phyloP scores from a whole-genome alignment of 2,329 filamentous ascomycete species.

The Fusarium hostae region DNA sequence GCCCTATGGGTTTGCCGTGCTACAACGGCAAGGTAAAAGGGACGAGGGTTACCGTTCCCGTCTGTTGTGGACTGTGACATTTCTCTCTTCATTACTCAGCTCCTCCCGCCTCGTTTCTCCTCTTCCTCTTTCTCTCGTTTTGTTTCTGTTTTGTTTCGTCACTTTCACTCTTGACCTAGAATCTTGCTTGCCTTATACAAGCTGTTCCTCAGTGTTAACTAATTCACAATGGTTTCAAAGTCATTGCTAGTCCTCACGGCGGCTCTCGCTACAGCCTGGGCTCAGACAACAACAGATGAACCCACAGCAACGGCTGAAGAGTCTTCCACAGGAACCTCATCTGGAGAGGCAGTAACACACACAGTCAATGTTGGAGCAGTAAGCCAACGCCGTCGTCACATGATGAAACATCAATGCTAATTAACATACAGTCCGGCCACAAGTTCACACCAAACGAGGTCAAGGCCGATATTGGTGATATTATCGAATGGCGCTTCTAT shows the following conservation, averaged over 20 bases:
- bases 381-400: not conserved
- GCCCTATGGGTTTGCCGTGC: conserved; percentile 8
- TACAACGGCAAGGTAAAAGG: conserved; percentile 17
- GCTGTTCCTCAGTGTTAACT: conserved; percentile 10
- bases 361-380: conserved; percentile 44
- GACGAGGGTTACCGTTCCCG: conserved; percentile 11
- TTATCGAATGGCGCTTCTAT: conserved; percentile 69
- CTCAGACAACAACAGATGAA: conserved; percentile 23
- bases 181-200: conserved; percentile 21
- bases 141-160: conserved; percentile 9
- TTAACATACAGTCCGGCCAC: conserved; percentile 41
- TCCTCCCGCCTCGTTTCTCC: conserved; percentile 13
- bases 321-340: conserved; percentile 29
- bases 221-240: conserved; percentile 35
- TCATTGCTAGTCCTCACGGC: conserved; percentile 28
- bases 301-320: conserved; percentile 30
- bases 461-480: conserved; percentile 57
- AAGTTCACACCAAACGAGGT: conserved; percentile 48
- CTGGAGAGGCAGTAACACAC: conserved; percentile 36
- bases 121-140: conserved; percentile 5
- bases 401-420: conserved; percentile 2
- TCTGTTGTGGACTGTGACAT: not conserved
- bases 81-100: conserved; percentile 36
- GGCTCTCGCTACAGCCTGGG: conserved; percentile 30
- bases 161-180: conserved; percentile 1